Percentiles rank a stretch among this genome's conserved stretches.
phyloP scores from a whole-genome alignment of 139 green algal species.

The Volvox africanus region DNA sequence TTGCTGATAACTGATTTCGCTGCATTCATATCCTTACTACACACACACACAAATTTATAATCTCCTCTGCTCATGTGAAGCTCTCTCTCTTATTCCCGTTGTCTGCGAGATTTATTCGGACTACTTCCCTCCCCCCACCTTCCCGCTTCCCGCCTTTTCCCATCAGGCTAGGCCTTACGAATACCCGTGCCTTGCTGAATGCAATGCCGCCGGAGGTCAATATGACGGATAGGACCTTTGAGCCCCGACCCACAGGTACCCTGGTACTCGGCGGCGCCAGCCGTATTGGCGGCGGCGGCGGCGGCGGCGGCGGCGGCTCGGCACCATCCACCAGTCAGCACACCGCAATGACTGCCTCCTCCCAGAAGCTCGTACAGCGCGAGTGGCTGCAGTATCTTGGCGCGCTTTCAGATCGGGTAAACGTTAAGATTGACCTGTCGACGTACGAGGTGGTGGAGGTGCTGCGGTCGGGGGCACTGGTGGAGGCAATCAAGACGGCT shows the following conservation, averaged over 20 bases:
- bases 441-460: slow-evolving; percentile 38
- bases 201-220: slow-evolving; percentile 19
- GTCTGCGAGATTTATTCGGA: too few relatives aligned
- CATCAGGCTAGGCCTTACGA: background rate
- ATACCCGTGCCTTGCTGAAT: background rate
- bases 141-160: background rate
- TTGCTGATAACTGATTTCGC: too few relatives aligned
- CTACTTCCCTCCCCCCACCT: background rate
- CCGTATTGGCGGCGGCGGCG: background rate
- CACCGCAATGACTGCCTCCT: background rate
- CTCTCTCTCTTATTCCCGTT: too few relatives aligned
- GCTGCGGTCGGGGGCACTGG: background rate
- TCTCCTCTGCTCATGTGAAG: too few relatives aligned
- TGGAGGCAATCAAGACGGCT: background rate
- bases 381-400: slow-evolving; percentile 20
- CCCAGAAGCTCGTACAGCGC: slow-evolving; percentile 19
- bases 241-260: background rate
- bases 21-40: too few relatives aligned
- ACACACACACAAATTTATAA: too few relatives aligned
- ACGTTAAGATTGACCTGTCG: background rate
- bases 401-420: background rate
- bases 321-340: slow-evolving; percentile 3
- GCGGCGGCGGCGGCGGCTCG: background rate
- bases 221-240: background rate
- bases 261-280: background rate